Evolutionary conservation across 176 grass and related monocot species (phyloP).

Genomic region (Raddia distichophylla): DNA sequence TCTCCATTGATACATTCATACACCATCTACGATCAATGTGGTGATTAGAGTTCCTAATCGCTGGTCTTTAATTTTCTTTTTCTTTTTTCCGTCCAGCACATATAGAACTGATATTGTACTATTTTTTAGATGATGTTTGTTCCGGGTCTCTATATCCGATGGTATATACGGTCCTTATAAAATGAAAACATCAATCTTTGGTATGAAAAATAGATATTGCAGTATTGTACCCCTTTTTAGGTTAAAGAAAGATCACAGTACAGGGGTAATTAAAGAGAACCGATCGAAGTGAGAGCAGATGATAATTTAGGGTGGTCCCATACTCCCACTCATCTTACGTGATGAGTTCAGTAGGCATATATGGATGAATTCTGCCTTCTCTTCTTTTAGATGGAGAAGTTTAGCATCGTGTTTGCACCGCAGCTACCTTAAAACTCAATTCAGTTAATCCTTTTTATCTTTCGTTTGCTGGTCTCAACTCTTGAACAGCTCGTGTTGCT

Average conservation of each 20-base stretch:
- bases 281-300: not conserved
- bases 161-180: too few species aligned
- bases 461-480: not conserved
- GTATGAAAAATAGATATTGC: too few species aligned
- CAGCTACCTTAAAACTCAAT: not conserved
- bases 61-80: too few species aligned
- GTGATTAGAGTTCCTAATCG: not conserved
- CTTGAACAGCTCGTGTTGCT: not conserved
- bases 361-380: constrained; percentile 41
- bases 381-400: constrained; percentile 11
- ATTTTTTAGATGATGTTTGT: too few species aligned
- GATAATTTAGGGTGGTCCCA: not conserved
- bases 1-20: too few species aligned
- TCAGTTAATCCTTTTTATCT: not conserved
- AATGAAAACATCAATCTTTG: too few species aligned
- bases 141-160: too few species aligned
- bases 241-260: not conserved
- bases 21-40: not conserved
- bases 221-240: not conserved
- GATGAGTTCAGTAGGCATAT: constrained; percentile 40
- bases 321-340: constrained; percentile 33
- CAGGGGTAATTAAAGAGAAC: not conserved
- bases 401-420: constrained; percentile 1
- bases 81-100: too few species aligned
- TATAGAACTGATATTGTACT: too few species aligned